Evolutionary conservation across 2,329 filamentous ascomycete genomes (phyloP).

Genomic region (Verticillium dahliae): DNA sequence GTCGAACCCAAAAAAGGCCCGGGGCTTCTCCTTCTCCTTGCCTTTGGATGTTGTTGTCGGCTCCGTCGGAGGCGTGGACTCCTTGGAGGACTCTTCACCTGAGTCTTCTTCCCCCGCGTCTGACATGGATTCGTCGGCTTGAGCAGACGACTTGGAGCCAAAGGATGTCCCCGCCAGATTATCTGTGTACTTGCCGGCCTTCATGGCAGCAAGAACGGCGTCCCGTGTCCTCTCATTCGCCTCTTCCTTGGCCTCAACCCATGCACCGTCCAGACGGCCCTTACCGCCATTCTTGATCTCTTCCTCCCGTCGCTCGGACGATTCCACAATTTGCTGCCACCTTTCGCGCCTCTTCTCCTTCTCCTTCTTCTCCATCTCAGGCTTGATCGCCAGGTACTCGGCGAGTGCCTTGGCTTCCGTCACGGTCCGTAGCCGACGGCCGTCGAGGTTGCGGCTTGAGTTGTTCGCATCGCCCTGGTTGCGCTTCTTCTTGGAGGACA

Average conservation of each 20-base stretch:
- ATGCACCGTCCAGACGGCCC: slow-evolving; percentile 76
- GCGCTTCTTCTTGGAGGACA: slow-evolving; percentile 91
- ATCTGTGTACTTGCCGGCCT: slow-evolving; percentile 55
- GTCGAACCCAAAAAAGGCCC: slow-evolving; percentile 68
- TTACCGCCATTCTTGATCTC: slow-evolving; percentile 71
- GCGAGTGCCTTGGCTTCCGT: slow-evolving; percentile 93
- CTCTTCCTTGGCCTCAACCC: slow-evolving; percentile 93
- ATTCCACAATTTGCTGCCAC: slow-evolving; percentile 84
- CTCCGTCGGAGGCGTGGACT: slow-evolving; percentile 42
- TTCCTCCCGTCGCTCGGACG: slow-evolving; percentile 74
- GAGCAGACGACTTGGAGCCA: slow-evolving; percentile 35
- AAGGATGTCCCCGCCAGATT: slow-evolving; percentile 47
- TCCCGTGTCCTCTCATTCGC: slow-evolving; percentile 75
- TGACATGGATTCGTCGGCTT: slow-evolving; percentile 22
- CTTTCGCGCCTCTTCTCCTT: slow-evolving; percentile 77
- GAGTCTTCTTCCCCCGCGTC: slow-evolving; percentile 29
- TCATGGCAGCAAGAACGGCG: slow-evolving; percentile 66
- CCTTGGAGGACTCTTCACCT: slow-evolving; percentile 34
- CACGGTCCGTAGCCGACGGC: slow-evolving; percentile 81
- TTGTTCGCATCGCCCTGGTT: slow-evolving; percentile 77
- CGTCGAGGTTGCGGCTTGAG: slow-evolving; percentile 89
- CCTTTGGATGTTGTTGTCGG: slow-evolving; percentile 27
- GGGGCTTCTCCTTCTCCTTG: slow-evolving; percentile 32
- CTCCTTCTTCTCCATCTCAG: slow-evolving; percentile 93
- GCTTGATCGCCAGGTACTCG: slow-evolving; percentile 91